Evolutionary conservation across 768 basidiomycete genomes (phyloP).

Genomic region (Suillus alpinus): DNA sequence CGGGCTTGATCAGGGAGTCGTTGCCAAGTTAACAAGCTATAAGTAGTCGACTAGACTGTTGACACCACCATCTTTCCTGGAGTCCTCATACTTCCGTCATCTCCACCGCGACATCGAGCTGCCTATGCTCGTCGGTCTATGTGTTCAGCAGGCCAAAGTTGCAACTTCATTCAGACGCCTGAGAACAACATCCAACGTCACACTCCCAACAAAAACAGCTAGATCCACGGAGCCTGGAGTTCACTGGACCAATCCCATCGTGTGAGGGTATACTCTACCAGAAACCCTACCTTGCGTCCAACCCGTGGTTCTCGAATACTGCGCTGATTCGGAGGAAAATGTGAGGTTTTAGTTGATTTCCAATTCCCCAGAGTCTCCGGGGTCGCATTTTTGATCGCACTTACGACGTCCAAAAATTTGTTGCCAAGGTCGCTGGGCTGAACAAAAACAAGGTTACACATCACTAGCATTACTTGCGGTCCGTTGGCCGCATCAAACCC

Average conservation of each 20-base stretch:
- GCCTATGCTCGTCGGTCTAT: background rate
- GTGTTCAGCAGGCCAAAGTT: background rate
- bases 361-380: slow-evolving; percentile 4
- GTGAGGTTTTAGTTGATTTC: background rate
- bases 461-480: background rate
- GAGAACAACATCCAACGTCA: background rate
- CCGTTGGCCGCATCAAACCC: background rate
- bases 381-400: background rate
- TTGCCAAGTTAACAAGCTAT: background rate
- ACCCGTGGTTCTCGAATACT: background rate
- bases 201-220: background rate
- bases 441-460: background rate
- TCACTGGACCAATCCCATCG: background rate
- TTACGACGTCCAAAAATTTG: background rate
- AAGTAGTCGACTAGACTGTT: background rate
- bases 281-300: background rate
- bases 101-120: background rate
- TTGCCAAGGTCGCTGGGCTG: background rate
- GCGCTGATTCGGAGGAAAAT: background rate
- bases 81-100: background rate
- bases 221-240: background rate
- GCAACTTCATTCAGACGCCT: background rate
- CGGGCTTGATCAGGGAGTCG: background rate
- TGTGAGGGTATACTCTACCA: background rate
- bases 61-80: background rate